Conservation (phyloP, 345 rosid species). For the Corchorus olitorius region DNA sequence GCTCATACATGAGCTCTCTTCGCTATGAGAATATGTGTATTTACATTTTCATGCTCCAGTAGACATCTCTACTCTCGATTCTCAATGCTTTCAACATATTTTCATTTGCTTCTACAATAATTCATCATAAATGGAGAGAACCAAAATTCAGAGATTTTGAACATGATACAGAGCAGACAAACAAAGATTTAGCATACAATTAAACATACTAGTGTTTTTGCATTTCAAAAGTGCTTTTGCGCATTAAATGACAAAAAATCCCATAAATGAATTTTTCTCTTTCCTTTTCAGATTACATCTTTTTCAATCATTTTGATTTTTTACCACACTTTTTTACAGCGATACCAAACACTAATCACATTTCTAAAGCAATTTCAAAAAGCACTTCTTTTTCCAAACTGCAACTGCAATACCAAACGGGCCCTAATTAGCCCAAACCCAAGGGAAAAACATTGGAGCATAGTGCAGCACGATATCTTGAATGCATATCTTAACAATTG, state of each 20-base stretch:
- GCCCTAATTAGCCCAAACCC: background rate
- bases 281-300: too few species aligned
- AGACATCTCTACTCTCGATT: background rate
- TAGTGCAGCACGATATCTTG: background rate
- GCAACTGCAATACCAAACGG: too few species aligned
- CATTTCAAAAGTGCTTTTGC: too few species aligned
- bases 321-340: too few species aligned
- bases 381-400: too few species aligned
- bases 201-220: too few species aligned
- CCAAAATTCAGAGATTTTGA: background rate
- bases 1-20: background rate
- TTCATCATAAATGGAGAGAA: background rate
- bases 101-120: background rate
- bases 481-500: constrained; percentile 4
- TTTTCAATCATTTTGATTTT: too few species aligned
- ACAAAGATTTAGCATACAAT: background rate
- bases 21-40: background rate
- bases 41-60: background rate
- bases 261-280: too few species aligned
- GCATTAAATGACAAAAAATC: too few species aligned
- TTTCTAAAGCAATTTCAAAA: too few species aligned
- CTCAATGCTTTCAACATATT: background rate
- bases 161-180: background rate
- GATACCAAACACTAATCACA: too few species aligned
- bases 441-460: background rate